Base-by-base conservation (phyloP, 441 rosid species). In the Eutrema salsugineum region DNA sequence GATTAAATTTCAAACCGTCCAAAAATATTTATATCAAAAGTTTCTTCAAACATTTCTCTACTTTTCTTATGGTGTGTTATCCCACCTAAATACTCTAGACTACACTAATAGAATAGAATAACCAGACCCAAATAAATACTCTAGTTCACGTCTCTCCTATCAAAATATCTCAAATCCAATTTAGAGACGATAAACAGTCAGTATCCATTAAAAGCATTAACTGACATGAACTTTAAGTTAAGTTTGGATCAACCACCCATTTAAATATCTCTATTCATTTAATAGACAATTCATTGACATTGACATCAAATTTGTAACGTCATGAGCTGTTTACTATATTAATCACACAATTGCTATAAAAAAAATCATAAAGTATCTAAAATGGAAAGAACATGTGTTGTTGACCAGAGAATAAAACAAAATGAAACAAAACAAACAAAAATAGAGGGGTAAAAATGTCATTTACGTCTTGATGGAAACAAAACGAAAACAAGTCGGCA, bases 331-430 rank as follows among this genome's bases (percentile, higher is more conserved):
- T 63, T 32, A 3, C 56, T 48, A 63, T 11, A 32, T 4, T 16
- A 46, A 63, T 46, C 55, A 70, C 35, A 70, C 28, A 35, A 16
- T 5, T 15, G 2, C n/a, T n/a, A n/a, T n/a, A n/a, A n/a, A n/a
- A n/a, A n/a, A 0, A 28, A 40, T 1, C 6, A 46, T 8, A 14
- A 54, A 63, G 56, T 33, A 55, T 44, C 50, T 7, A 65, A 72
- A 64, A 65, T 16, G 53, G 71, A 27, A 64, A 17, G 50, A 64
- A 46, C 43, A 44, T 28, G n/a, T n/a, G n/a, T n/a, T 16, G 57
- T 14, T 56, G 71, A 72, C 66, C 71, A 46, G 19, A 65, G 47
- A 55, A 47, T 14, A 55, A 72, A 47, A 19, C 40, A 19, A 43
- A 11, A 2, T n/a, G n/a, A n/a, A 3, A 24, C 3, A 35, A 38